Evolutionary conservation across 1,139 yeast genomes (phyloP).

Genomic region (Sugiyamaella paludigena): DNA sequence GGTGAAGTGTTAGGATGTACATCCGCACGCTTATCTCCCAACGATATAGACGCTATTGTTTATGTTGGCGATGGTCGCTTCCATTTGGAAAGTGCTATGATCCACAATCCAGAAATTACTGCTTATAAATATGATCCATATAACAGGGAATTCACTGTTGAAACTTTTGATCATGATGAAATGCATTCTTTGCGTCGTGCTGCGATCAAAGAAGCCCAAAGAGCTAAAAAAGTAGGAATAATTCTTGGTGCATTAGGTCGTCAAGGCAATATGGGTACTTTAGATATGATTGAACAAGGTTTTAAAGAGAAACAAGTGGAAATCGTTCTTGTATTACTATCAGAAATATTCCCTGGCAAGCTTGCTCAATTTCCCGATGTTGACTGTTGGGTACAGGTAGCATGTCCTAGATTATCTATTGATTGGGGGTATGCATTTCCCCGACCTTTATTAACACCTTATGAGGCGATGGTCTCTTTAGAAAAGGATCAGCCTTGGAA

Average conservation of each 20-base stretch:
- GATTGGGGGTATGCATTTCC: conserved; percentile 99
- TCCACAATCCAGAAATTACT: conserved; percentile 88
- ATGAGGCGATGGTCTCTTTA: conserved; percentile 91
- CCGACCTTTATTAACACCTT: conserved; percentile 89
- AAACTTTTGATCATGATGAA: conserved; percentile 82
- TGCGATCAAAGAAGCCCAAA: conserved; percentile 62
- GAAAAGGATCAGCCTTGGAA: conserved; percentile 69
- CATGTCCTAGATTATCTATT: conserved; percentile 92
- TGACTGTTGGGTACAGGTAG: conserved; percentile 95
- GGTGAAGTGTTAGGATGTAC: conserved; percentile 98
- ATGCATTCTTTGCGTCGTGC: conserved; percentile 69
- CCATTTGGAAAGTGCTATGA: conserved; percentile 95
- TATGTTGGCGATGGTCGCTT: conserved; percentile 96
- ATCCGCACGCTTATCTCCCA: conserved; percentile 67
- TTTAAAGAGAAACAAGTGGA: conserved; percentile 55
- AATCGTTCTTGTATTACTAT: conserved; percentile 77
- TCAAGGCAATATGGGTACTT: conserved; percentile 85
- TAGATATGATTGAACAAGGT: conserved; percentile 58
- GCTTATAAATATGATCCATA: conserved; percentile 96
- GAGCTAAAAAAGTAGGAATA: conserved; percentile 71
- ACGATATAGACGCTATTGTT: conserved; percentile 59
- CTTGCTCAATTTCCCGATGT: conserved; percentile 91
- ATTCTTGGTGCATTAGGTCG: conserved; percentile 95
- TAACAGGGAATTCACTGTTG: conserved; percentile 83
- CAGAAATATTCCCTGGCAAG: conserved; percentile 92